Evolutionary conservation across 1,139 yeast species (phyloP).

Genomic region (Sugiyamaella xylanicola): DNA sequence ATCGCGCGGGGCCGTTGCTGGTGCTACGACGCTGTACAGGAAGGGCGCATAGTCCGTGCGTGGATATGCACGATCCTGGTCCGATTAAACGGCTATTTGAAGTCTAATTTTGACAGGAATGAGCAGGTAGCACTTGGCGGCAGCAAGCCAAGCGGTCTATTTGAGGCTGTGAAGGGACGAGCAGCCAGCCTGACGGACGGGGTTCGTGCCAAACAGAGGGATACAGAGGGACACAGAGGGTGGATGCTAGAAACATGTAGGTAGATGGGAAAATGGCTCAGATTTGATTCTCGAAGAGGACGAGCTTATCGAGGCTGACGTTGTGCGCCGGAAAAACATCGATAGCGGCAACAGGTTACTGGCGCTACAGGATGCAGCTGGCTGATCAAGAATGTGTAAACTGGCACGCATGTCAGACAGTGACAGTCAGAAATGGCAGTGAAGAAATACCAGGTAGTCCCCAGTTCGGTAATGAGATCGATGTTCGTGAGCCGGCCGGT

Average conservation of each 20-base stretch:
- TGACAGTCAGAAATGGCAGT: background rate
- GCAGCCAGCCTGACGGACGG: too few relatives aligned
- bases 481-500: too few relatives aligned
- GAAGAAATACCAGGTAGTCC: background rate
- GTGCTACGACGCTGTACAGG: background rate
- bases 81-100: background rate
- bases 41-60: background rate
- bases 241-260: background rate
- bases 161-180: too few relatives aligned
- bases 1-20: background rate
- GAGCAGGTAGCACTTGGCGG: background rate
- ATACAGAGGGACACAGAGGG: background rate
- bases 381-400: slow-evolving; percentile 1
- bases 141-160: too few relatives aligned
- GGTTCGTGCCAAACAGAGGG: too few relatives aligned
- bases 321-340: background rate
- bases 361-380: slow-evolving; percentile 3
- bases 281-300: too few relatives aligned
- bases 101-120: background rate
- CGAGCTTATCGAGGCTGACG: too few relatives aligned
- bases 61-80: background rate
- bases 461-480: too few relatives aligned
- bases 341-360: background rate
- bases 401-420: slow-evolving; percentile 2
- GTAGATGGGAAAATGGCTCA: background rate